Percentiles rank a stretch among this genome's conserved stretches.
Conservation (phyloP, 306 rosid genomes). For the Lupinus albus region DNA sequence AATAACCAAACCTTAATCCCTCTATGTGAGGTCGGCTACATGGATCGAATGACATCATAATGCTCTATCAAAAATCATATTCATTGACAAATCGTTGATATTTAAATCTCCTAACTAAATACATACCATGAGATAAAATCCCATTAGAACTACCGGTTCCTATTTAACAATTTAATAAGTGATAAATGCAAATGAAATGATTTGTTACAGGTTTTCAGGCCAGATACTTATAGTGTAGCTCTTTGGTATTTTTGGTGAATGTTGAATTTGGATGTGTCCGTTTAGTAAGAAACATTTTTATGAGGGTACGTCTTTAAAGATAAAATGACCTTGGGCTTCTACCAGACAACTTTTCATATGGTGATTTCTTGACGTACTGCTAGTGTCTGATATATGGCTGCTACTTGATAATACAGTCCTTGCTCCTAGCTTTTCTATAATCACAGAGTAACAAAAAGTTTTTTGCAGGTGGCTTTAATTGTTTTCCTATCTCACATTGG, state of each 20-base stretch:
- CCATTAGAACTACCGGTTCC: slow-evolving; percentile 5
- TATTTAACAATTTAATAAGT: slow-evolving; percentile 8
- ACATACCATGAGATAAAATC: slow-evolving; percentile 23
- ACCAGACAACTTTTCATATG: slow-evolving; percentile 2
- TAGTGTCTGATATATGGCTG: not conserved
- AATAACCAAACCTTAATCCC: no score
- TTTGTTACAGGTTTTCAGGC: slow-evolving; percentile 19
- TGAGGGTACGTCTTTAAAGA: slow-evolving; percentile 14
- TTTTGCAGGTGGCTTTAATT: slow-evolving; percentile 83
- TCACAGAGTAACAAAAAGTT: slow-evolving; percentile 15
- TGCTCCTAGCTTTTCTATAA: slow-evolving; percentile 5
- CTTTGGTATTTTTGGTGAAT: not conserved
- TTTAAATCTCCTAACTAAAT: no score
- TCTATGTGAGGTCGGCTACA: no score
- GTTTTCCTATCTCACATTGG: slow-evolving; percentile 94
- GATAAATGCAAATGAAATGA: slow-evolving; percentile 21
- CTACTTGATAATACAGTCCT: slow-evolving; percentile 9
- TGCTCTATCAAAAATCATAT: no score
- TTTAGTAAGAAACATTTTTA: not conserved
- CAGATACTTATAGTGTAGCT: not conserved
- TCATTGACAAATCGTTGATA: no score
- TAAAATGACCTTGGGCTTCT: not conserved
- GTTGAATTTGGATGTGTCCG: not conserved
- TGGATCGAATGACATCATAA: no score
- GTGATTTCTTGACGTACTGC: slow-evolving; percentile 21